These are phyloP conservation scores for Casuarina cunninghamiana DNA, from an alignment of 306 rosid genomes.

Conservation along the genomic window DNA sequence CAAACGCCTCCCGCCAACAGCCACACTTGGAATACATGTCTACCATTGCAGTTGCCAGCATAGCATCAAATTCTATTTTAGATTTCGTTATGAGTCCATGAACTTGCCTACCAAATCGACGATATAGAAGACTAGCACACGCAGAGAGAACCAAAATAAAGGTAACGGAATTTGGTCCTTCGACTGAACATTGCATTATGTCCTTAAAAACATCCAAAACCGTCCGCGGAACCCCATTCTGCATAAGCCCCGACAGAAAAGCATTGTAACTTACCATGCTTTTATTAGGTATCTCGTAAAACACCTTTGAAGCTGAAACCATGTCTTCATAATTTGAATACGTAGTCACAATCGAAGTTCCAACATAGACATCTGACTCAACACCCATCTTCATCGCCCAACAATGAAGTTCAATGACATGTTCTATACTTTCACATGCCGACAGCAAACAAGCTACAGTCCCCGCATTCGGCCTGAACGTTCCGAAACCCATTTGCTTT, in stretches of 20 bases:
- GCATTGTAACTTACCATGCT: slow-evolving; percentile 74
- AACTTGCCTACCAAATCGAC: slow-evolving; percentile 60
- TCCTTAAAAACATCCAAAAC: slow-evolving; percentile 58
- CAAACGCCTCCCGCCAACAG: slow-evolving; percentile 48
- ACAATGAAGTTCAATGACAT: slow-evolving; percentile 51
- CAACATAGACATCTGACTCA: slow-evolving; percentile 55
- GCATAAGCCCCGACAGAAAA: slow-evolving; percentile 54
- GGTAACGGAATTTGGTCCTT: slow-evolving; percentile 47
- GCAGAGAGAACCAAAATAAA: slow-evolving; percentile 59
- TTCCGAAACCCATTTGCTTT: slow-evolving; percentile 27
- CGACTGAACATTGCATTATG: slow-evolving; percentile 34
- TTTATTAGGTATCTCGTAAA: slow-evolving; percentile 43
- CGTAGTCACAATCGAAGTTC: slow-evolving; percentile 56
- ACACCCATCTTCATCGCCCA: slow-evolving; percentile 67
- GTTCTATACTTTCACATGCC: slow-evolving; percentile 26
- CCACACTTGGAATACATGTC: slow-evolving; percentile 79
- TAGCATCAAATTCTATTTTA: slow-evolving; percentile 29
- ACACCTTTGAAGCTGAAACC: slow-evolving; percentile 47
- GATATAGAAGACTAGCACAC: slow-evolving; percentile 42
- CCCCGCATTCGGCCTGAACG: slow-evolving; percentile 52
- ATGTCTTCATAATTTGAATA: slow-evolving; percentile 45
- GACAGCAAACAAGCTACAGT: slow-evolving; percentile 50
- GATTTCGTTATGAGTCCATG: slow-evolving; percentile 54
- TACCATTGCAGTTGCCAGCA: slow-evolving; percentile 60
- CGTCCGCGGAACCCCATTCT: slow-evolving; percentile 39